A percentile compares a stretch with the other conserved stretches of the same genome.
Evolutionary conservation across 163 green algal species (phyloP).

Genomic region (Scenedesmus sp.): DNA sequence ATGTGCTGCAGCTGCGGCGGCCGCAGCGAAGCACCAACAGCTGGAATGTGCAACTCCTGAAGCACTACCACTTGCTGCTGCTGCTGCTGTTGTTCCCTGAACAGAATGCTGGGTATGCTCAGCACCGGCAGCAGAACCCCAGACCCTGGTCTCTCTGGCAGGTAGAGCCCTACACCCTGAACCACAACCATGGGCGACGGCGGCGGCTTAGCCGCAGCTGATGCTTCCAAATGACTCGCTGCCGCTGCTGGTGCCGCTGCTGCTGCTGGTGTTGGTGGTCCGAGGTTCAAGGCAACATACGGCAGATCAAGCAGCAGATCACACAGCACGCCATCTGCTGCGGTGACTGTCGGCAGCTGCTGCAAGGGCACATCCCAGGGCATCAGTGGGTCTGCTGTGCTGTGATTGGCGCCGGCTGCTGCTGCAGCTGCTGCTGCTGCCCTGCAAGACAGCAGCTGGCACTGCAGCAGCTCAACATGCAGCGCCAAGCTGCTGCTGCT

Average conservation of each 20-base stretch:
- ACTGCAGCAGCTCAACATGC: constrained; percentile 17
- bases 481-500: background rate
- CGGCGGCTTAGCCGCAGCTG: background rate
- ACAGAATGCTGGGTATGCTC: constrained; percentile 9
- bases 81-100: constrained; percentile 12
- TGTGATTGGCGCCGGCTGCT: background rate
- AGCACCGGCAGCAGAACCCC: constrained; percentile 30
- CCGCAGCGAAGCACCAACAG: constrained; percentile 19
- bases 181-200: background rate
- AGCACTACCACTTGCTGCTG: background rate
- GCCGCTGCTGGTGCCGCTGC: background rate
- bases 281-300: background rate
- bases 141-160: constrained; percentile 17
- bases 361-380: background rate
- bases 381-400: background rate
- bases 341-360: background rate
- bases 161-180: background rate
- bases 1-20: constrained; percentile 38
- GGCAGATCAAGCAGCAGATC: constrained; percentile 43
- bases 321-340: constrained; percentile 6
- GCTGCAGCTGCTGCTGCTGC: constrained; percentile 35
- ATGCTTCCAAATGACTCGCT: background rate
- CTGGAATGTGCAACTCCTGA: constrained; percentile 25
- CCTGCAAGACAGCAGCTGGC: constrained; percentile 42
- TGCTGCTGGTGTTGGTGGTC: background rate